Conservation (phyloP, 345 rosid species). For the Cardiospermum halicacabum region DNA sequence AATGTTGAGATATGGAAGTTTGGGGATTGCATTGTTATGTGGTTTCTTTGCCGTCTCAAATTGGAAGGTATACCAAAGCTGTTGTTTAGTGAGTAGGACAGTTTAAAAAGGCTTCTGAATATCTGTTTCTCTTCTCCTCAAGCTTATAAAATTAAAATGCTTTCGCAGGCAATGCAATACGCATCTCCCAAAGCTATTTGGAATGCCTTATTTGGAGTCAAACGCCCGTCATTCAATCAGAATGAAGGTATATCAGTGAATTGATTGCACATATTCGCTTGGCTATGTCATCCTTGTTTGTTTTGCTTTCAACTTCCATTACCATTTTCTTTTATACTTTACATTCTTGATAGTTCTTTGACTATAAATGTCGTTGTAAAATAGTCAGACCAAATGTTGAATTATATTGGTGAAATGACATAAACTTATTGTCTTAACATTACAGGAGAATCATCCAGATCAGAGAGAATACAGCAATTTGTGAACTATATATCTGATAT, state of each 20-base stretch:
- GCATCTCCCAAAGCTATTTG: constrained; percentile 85
- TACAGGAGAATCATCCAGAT: constrained; percentile 44
- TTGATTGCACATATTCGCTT: neutral
- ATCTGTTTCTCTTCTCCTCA: neutral
- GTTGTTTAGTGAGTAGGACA: constrained; percentile 9
- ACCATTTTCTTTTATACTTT: neutral
- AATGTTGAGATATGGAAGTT: constrained; percentile 76
- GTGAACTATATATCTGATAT: constrained; percentile 69
- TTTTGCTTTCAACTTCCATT: neutral
- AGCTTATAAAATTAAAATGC: constrained; percentile 4
- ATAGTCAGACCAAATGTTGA: neutral
- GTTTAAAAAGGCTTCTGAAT: neutral
- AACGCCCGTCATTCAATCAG: constrained; percentile 42
- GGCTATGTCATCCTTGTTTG: neutral
- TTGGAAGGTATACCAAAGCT: constrained; percentile 59
- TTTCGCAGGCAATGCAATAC: constrained; percentile 83
- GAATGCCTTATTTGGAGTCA: constrained; percentile 68
- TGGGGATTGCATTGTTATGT: constrained; percentile 75
- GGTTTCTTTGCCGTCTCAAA: constrained; percentile 50
- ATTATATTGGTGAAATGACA: neutral
- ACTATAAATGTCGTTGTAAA: neutral
- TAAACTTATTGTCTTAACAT: constrained; percentile 10
- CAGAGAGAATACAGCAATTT: constrained; percentile 60
- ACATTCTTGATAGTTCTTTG: neutral
- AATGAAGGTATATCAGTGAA: constrained; percentile 38